Evolutionary conservation across 148 eudicot genomes (phyloP).

Genomic region (Cornus florida): DNA sequence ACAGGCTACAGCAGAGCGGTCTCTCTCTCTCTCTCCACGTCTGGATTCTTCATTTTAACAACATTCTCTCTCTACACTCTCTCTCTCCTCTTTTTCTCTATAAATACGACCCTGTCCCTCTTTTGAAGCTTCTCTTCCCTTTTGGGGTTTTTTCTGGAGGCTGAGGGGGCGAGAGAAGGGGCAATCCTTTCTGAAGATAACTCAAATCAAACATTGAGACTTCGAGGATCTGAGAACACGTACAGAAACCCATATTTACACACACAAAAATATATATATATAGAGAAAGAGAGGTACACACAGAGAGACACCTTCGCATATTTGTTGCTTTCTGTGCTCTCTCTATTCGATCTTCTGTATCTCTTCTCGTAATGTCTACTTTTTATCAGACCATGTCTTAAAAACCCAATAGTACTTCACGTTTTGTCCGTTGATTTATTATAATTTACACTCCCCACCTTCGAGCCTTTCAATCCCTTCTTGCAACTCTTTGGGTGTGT

Average conservation of each 20-base stretch:
- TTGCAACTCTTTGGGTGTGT: not conserved
- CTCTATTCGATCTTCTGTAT: slow-evolving; percentile 13
- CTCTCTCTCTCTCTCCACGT: not conserved
- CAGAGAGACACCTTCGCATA: slow-evolving; percentile 3
- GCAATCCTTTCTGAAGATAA: slow-evolving; percentile 12
- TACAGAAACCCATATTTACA: not conserved
- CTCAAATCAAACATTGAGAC: slow-evolving; percentile 14
- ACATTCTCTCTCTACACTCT: not conserved
- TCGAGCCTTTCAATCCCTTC: not conserved
- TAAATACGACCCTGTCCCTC: slow-evolving; percentile 14
- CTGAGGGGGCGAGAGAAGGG: slow-evolving; percentile 11
- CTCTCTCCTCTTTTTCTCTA: slow-evolving; percentile 17
- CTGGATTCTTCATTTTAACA: not conserved
- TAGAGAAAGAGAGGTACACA: slow-evolving; percentile 15
- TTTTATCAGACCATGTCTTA: not conserved
- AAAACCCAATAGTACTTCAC: not conserved
- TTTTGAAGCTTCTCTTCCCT: slow-evolving; percentile 4
- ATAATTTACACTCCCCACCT: not conserved
- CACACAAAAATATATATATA: not conserved
- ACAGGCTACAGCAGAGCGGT: too few relatives aligned
- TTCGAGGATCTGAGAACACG: slow-evolving; percentile 27
- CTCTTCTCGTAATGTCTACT: slow-evolving; percentile 14
- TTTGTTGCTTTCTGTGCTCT: not conserved
- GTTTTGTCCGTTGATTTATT: not conserved
- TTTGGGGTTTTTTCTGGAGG: slow-evolving; percentile 19